Evolutionary conservation across 371 early-diverging fungal genomes (phyloP).

Genomic region (Rhizopus microsporus): DNA sequence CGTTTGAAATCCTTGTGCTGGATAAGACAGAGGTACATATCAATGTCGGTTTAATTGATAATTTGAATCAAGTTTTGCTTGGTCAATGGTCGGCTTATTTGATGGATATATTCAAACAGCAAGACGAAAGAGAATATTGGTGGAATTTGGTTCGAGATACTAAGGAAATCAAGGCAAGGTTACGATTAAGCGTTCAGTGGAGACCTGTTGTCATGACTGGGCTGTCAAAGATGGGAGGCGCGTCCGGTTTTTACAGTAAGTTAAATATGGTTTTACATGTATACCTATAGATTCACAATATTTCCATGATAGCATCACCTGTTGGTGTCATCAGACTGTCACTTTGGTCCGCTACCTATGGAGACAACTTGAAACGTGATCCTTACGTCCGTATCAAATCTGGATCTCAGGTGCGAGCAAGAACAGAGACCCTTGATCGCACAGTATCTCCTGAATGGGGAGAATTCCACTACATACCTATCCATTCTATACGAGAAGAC

Average conservation of each 20-base stretch:
- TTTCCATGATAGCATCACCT: constrained; percentile 47
- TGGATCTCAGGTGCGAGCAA: constrained; percentile 61
- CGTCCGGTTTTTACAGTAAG: constrained; percentile 42
- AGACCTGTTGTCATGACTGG: constrained; percentile 56
- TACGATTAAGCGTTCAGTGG: constrained; percentile 57
- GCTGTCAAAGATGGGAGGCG: constrained; percentile 35
- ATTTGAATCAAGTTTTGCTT: constrained; percentile 31
- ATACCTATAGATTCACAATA: neutral
- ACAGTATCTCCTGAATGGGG: constrained; percentile 88
- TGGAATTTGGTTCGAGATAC: constrained; percentile 32
- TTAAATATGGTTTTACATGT: neutral
- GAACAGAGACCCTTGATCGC: constrained; percentile 70
- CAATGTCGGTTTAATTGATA: constrained; percentile 27
- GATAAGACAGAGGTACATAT: constrained; percentile 43
- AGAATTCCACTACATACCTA: constrained; percentile 72
- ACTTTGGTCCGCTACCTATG: constrained; percentile 69
- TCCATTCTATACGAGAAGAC: constrained; percentile 66
- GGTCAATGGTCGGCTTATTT: constrained; percentile 46
- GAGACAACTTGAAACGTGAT: constrained; percentile 69
- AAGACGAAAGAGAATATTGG: constrained; percentile 48
- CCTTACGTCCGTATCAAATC: constrained; percentile 77
- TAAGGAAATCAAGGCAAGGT: constrained; percentile 33
- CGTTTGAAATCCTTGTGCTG: constrained; percentile 47
- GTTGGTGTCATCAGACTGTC: constrained; percentile 82
- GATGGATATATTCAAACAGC: constrained; percentile 35